These are phyloP conservation scores for Venturia pyrina DNA, from an alignment of 2,329 filamentous ascomycete genomes.

Conservation along the genomic window DNA sequence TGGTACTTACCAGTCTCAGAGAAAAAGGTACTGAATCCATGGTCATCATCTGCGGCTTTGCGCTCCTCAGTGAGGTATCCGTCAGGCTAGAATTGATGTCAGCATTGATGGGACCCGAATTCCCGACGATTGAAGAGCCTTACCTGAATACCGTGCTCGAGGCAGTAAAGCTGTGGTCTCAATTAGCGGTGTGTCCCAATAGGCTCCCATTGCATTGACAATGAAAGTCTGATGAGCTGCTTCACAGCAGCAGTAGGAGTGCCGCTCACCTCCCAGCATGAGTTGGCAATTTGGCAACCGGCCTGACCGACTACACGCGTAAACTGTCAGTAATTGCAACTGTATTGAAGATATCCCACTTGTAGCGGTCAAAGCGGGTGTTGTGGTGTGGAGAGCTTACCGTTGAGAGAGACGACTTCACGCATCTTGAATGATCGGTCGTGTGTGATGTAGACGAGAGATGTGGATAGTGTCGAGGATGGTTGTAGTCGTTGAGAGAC, in stretches of 20 bases:
- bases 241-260: constrained; percentile 7
- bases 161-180: constrained; percentile 80
- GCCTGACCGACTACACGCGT: constrained; percentile 85
- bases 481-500: not conserved
- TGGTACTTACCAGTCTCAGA: constrained; percentile 81
- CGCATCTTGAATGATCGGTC: constrained; percentile 14
- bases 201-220: constrained; percentile 24
- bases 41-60: constrained; percentile 84
- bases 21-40: constrained; percentile 99
- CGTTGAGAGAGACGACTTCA: constrained; percentile 98
- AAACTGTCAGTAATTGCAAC: constrained; percentile 41
- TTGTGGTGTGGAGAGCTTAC: constrained; percentile 47
- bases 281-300: constrained; percentile 99
- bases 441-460: not conserved
- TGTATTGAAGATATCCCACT: constrained; percentile 15
- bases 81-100: constrained; percentile 62
- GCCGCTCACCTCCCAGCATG: constrained; percentile 95
- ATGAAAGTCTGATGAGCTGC: constrained; percentile 21
- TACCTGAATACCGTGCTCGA: constrained; percentile 99
- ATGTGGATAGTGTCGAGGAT: not conserved
- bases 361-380: constrained; percentile 33
- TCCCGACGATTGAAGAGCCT: constrained; percentile 7
- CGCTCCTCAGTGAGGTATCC: constrained; percentile 97
- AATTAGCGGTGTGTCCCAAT: constrained; percentile 23
- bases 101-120: constrained; percentile 16